These are phyloP conservation scores for Mycena rebaudengoi DNA, from an alignment of 768 basidiomycete genomes.

Conservation along the genomic window DNA sequence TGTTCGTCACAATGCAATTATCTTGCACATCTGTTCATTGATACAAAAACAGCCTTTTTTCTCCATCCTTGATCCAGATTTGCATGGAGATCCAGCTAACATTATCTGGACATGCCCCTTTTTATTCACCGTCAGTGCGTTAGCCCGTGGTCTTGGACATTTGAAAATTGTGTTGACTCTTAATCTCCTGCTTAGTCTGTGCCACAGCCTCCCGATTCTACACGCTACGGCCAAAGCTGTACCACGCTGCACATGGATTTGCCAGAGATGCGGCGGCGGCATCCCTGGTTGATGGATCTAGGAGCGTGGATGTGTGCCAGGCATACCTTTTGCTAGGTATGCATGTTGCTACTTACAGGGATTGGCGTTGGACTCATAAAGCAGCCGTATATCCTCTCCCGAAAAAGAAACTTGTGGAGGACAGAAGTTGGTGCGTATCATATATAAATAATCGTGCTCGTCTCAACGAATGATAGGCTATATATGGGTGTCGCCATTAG, in stretches of 20 bases:
- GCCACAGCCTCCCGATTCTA: slow-evolving; percentile 76
- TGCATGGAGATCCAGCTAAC: slow-evolving; percentile 58
- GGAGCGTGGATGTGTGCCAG: slow-evolving; percentile 81
- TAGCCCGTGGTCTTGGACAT: neutral
- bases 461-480: no score
- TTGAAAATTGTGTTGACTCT: neutral
- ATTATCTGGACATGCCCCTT: slow-evolving; percentile 65
- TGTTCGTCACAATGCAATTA: slow-evolving; percentile 40
- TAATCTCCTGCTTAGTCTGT: slow-evolving; percentile 56
- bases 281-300: slow-evolving; percentile 66
- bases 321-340: slow-evolving; percentile 68
- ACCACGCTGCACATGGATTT: slow-evolving; percentile 66
- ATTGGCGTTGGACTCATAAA: neutral
- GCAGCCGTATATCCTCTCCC: slow-evolving; percentile 65
- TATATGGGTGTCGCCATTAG: slow-evolving; percentile 76
- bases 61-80: slow-evolving; percentile 62
- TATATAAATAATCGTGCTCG: no score
- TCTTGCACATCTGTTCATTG: slow-evolving; percentile 26
- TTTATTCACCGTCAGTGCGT: slow-evolving; percentile 68
- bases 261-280: slow-evolving; percentile 68
- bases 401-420: slow-evolving; percentile 72
- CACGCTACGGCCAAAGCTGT: slow-evolving; percentile 60
- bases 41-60: slow-evolving; percentile 59
- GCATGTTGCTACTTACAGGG: no score
- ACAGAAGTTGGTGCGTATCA: slow-evolving; percentile 65